Evolutionary conservation across 495 filamentous ascomycete genomes (phyloP), one percentile per base, ranked within the genome.

Genomic region (Penicillium waksmanii): DNA sequence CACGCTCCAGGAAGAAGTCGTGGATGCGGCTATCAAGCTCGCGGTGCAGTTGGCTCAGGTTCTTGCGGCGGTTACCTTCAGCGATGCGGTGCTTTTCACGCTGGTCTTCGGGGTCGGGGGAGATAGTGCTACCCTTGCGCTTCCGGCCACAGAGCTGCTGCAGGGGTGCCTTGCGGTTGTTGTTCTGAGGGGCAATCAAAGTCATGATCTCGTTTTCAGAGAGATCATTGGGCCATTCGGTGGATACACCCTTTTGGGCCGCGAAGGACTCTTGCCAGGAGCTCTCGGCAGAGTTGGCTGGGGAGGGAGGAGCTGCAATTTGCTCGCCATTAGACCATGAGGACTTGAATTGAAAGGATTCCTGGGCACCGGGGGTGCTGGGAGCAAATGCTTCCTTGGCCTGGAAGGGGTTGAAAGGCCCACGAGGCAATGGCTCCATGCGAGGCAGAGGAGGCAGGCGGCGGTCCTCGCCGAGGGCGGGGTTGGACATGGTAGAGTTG

Each of bases 141-240:
- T 80, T 80, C 13, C 76, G 76, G 33, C 75, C 76, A 54, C 76
- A 79, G 12, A 77, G 66, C 53, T 80, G 77, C 67, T 80, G 77
- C 25, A 80, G 63, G 12, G 77, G 77, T 2, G 68, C 68, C 63
- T 79, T 80, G 51, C 77, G 75, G 67, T 74, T 78, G 57, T 74
- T 74, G 55, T 77, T 70, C 42, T 73, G 69, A 8, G 77, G 77
- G 5, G 69, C 67, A 44, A 80, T 71, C 48, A 80, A 56, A 35
- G 67, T 58, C 66, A 77, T 66, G 52, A 79, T 72, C 50, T 79
- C 73, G 15, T 57, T 49, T 12, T 62, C 60, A 8, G 76, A 73
- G 34, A 77, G 67, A 46, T 76, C 68, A 18, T 61, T 68, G 21
- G 72, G 72, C 75, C 73, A 77, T n/a, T 76, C 73, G 15, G 63